phyloP scores from a whole-genome alignment of 2,329 filamentous ascomycete species.

The Aspergillus niger region DNA sequence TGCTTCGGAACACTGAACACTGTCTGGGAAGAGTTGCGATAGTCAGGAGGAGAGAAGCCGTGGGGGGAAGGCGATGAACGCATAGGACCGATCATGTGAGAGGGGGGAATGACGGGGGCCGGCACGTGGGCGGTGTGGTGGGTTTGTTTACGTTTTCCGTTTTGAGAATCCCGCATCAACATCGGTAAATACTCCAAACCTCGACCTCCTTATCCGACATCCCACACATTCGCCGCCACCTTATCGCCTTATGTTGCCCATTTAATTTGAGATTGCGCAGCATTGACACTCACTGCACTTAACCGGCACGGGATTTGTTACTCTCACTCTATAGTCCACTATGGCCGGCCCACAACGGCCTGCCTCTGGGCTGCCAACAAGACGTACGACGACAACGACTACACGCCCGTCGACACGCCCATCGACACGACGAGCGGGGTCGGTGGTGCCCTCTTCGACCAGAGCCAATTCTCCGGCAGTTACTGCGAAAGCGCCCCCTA shows the following conservation, averaged over 20 bases:
- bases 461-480: constrained; percentile 69
- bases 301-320: neutral
- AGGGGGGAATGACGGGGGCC: constrained; percentile 22
- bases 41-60: constrained; percentile 3
- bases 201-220: neutral
- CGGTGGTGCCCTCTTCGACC: constrained; percentile 46
- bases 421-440: constrained; percentile 55
- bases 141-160: constrained; percentile 38
- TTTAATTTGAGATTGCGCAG: neutral
- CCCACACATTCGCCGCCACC: constrained; percentile 6
- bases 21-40: neutral
- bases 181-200: constrained; percentile 2
- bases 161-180: constrained; percentile 22
- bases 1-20: neutral
- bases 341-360: constrained; percentile 61
- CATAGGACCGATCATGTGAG: constrained; percentile 30
- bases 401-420: constrained; percentile 54
- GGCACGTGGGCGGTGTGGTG: constrained; percentile 19
- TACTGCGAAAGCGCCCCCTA: constrained; percentile 62
- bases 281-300: neutral
- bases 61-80: constrained; percentile 16
- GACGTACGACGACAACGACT: constrained; percentile 40
- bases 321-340: constrained; percentile 12
- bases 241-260: neutral
- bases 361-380: constrained; percentile 50